Conservation (phyloP, 257 asterid species). For the Ajuga chamaepitys region DNA sequence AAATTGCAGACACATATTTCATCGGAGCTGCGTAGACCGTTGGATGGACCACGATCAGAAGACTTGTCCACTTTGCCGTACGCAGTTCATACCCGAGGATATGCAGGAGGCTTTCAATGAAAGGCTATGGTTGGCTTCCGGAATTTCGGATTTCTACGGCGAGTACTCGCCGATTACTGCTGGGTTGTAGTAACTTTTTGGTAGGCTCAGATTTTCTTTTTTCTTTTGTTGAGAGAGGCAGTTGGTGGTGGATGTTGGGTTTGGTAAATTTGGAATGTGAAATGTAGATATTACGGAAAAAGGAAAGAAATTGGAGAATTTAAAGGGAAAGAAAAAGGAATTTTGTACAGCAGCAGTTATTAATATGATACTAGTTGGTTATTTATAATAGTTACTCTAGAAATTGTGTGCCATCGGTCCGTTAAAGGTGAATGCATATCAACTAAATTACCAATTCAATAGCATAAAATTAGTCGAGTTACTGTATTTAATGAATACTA, state of each 20-base stretch:
- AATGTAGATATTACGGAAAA: conserved; percentile 31
- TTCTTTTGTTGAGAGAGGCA: not conserved
- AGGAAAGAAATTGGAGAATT: not conserved
- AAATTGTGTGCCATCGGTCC: too few relatives aligned
- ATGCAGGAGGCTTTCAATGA: conserved; percentile 84
- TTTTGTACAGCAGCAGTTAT: not conserved
- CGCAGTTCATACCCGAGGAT: conserved; percentile 74
- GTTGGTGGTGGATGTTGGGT: conserved; percentile 5
- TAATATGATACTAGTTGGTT: too few relatives aligned
- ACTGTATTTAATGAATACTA: too few relatives aligned
- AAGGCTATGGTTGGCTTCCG: conserved; percentile 81
- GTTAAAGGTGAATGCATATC: too few relatives aligned
- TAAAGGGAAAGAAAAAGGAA: not conserved
- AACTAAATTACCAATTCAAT: too few relatives aligned
- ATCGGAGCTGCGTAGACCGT: conserved; percentile 81
- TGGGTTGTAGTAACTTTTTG: conserved; percentile 35
- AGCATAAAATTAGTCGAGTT: too few relatives aligned
- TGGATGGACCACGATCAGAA: conserved; percentile 99
- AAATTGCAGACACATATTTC: conserved; percentile 81
- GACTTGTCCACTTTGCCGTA: conserved; percentile 92
- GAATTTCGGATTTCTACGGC: conserved; percentile 72
- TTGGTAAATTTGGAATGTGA: conserved; percentile 2
- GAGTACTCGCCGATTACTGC: conserved; percentile 60
- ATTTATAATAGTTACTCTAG: too few relatives aligned
- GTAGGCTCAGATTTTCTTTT: conserved; percentile 3